Evolutionary conservation across 2,329 filamentous ascomycete species (phyloP), one percentile per base, ranked within the genome.

Genomic region (Fusarium goolgardi): DNA sequence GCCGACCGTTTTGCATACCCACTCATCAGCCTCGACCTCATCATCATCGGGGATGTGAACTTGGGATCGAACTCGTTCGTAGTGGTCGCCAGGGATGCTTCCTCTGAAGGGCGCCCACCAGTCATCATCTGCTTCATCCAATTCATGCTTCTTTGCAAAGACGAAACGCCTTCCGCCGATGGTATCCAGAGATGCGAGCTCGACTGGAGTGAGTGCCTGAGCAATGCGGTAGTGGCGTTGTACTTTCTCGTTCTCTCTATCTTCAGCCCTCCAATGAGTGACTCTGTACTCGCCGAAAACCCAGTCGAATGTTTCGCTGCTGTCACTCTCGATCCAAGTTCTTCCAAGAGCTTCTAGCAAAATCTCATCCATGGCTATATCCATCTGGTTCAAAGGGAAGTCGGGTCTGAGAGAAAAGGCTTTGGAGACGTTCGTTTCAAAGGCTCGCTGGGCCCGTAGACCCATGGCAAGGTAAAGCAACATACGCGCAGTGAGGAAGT

Each of bases 401-500:
- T 40, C 25, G 13, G 8, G 13, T 4, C 9, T 51, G 13, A 21
- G 21, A 21, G 49, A 6, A 27, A 15, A 18, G 8, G 49, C 23
- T 31, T 8, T 12, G 15, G 35, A n/a, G 12, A 40, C 18, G n/a
- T 23, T 51, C 49, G 31, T 40, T 23, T 40, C 25, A 7, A 51
- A 4, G 18, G 49, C 49, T 31, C 6, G 9, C 29, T 51, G 49
- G 25, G 8, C 12, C 6, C 21, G 5, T 10, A 51, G n/a, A 20
- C 35, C 49, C 29, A 35, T 51, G 9, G 25, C 25, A 18, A 51
- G n/a, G 15, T 51, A 51, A 20, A 51, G 49, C n/a, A 51, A 23
- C 49, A 51, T 51, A 13, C 49, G 49, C 9, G 35, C 49, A 29
- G 35, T 5, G n/a, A 51, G 49, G 6, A 51, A 51, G 16, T 51